Conservation (phyloP, 2,329 filamentous ascomycete species). For the Penicillium sclerotigenum region DNA sequence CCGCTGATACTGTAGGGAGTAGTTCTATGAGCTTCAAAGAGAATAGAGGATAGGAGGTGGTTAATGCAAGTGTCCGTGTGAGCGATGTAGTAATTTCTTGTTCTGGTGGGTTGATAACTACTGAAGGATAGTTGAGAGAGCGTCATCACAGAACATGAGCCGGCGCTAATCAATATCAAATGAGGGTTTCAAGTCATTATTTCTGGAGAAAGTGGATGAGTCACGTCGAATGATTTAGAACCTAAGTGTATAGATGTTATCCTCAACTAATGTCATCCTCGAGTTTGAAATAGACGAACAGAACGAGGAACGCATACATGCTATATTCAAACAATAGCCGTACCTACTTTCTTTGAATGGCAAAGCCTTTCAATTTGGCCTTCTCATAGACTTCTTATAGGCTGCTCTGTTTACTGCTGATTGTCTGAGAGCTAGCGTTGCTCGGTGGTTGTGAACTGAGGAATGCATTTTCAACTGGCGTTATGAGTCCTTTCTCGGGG, state of each 20-base stretch:
- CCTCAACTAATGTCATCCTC: neutral
- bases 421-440: constrained; percentile 3
- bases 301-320: constrained; percentile 37
- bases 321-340: constrained; percentile 40
- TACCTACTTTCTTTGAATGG: constrained; percentile 31
- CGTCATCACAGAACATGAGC: neutral
- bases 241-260: neutral
- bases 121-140: neutral
- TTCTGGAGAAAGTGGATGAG: neutral
- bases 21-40: neutral
- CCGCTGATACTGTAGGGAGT: neutral
- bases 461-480: constrained; percentile 12
- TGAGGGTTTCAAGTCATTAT: neutral
- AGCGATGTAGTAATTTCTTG: neutral
- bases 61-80: neutral
- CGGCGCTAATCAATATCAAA: neutral
- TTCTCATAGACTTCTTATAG: constrained; percentile 21
- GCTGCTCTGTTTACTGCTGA: constrained; percentile 9
- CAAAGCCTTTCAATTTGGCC: constrained; percentile 18
- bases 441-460: constrained; percentile 9
- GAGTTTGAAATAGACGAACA: constrained; percentile 44
- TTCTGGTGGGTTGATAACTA: neutral
- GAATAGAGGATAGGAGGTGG: neutral
- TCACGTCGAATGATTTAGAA: neutral
- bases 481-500: constrained; percentile 15